Evolutionary conservation across 2,329 filamentous ascomycete genomes (phyloP).

Genomic region (Trichoderma sp.): DNA sequence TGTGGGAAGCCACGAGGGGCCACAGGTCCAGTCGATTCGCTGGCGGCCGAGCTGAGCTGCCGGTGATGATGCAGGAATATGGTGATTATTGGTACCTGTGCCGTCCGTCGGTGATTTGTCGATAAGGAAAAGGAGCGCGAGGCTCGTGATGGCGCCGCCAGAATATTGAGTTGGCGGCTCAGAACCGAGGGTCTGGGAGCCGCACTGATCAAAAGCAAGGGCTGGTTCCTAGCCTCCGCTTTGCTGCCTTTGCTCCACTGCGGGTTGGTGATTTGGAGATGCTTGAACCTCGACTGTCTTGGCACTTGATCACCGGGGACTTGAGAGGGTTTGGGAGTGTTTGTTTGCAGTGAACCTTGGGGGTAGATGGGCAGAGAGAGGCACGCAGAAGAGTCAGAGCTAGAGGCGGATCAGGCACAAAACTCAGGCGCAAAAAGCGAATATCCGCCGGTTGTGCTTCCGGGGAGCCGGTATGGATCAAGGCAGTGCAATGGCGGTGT

Average conservation of each 20-base stretch:
- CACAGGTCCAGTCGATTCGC: constrained; percentile 13
- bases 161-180: constrained; percentile 11
- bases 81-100: not conserved
- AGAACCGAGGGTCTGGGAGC: constrained; percentile 11
- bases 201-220: constrained; percentile 16
- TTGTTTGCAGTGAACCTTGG: not conserved
- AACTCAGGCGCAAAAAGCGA: not conserved
- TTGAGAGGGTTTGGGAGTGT: not conserved
- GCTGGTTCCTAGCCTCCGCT: constrained; percentile 10
- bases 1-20: constrained; percentile 6
- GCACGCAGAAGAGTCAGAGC: not conserved
- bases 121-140: not conserved
- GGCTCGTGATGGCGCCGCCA: constrained; percentile 9
- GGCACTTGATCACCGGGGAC: not conserved
- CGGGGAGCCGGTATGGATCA: not conserved
- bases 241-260: constrained; percentile 12
- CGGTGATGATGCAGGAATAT: not conserved
- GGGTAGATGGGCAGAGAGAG: not conserved
- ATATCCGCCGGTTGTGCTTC: not conserved
- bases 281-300: not conserved
- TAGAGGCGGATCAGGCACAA: not conserved
- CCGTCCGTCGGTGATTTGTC: not conserved
- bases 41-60: not conserved
- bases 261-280: not conserved
- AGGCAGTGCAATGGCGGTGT: constrained; percentile 4